Evolutionary conservation across 305 asterid genomes (phyloP).

Genomic region (Solanum hybrid): DNA sequence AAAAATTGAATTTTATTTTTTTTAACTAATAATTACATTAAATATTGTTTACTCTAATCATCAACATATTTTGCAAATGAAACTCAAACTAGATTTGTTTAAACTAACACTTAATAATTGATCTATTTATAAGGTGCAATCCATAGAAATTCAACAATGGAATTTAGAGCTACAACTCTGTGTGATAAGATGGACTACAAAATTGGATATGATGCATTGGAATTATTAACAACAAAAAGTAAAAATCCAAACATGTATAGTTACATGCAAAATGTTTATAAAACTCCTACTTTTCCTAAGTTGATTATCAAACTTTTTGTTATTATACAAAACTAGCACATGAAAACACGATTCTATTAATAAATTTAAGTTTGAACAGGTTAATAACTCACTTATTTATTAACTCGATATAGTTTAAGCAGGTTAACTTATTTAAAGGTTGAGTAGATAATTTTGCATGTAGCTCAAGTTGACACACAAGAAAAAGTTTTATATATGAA

Average conservation of each 20-base stretch:
- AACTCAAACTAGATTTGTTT: not conserved
- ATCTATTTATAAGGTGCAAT: not conserved
- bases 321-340: not conserved
- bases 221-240: not conserved
- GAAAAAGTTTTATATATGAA: not conserved
- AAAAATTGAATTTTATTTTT: no score
- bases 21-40: not conserved
- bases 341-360: not conserved
- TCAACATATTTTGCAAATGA: not conserved
- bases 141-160: slow-evolving; percentile 6
- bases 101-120: not conserved
- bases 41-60: not conserved
- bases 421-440: not conserved
- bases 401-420: no score
- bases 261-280: not conserved
- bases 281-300: not conserved
- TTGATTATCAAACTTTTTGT: not conserved
- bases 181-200: slow-evolving; percentile 20
- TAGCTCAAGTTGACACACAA: not conserved
- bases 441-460: not conserved
- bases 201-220: slow-evolving; percentile 9
- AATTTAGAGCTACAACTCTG: slow-evolving; percentile 7
- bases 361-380: not conserved
- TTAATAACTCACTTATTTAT: not conserved
- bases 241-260: not conserved